Percentiles rank a stretch among this genome's conserved stretches.
phyloP scores from a whole-genome alignment of 148 eudicot species.

The Polygonum aviculare region DNA sequence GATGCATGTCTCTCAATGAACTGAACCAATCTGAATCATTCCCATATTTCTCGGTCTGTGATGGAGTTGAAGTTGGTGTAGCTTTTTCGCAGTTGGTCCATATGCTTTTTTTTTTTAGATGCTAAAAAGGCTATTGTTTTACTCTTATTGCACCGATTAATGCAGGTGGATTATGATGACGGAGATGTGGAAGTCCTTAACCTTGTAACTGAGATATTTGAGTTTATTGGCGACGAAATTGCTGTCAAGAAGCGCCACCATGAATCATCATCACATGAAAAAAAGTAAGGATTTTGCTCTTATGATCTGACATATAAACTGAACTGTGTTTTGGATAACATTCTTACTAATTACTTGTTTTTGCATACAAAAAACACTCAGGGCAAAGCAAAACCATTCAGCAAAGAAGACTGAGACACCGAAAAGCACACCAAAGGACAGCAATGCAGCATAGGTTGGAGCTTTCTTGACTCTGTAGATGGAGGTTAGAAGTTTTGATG shows the following conservation, averaged over 20 bases:
- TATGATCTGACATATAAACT: not conserved
- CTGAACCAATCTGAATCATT: not conserved
- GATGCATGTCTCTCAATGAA: not conserved
- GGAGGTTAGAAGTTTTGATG: not conserved
- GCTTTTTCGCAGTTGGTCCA: not conserved
- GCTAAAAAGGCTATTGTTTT: not conserved
- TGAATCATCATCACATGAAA: not conserved
- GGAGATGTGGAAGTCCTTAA: conserved; percentile 48
- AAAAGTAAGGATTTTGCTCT: not conserved
- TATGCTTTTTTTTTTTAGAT: not conserved
- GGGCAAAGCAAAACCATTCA: conserved; percentile 7
- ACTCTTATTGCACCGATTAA: not conserved
- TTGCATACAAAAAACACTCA: not conserved
- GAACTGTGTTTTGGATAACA: not conserved
- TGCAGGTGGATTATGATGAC: conserved; percentile 41
- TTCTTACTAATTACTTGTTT: not conserved
- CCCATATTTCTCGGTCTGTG: not conserved
- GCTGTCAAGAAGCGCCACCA: too few species aligned
- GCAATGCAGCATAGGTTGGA: conserved; percentile 2
- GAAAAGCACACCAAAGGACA: not conserved
- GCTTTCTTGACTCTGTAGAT: not conserved
- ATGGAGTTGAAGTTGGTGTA: not conserved
- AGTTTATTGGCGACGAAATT: conserved; percentile 26
- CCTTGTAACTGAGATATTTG: conserved; percentile 39
- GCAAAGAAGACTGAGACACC: not conserved